phyloP scores from a whole-genome alignment of 139 green algal species.

The Marvania coccoides region DNA sequence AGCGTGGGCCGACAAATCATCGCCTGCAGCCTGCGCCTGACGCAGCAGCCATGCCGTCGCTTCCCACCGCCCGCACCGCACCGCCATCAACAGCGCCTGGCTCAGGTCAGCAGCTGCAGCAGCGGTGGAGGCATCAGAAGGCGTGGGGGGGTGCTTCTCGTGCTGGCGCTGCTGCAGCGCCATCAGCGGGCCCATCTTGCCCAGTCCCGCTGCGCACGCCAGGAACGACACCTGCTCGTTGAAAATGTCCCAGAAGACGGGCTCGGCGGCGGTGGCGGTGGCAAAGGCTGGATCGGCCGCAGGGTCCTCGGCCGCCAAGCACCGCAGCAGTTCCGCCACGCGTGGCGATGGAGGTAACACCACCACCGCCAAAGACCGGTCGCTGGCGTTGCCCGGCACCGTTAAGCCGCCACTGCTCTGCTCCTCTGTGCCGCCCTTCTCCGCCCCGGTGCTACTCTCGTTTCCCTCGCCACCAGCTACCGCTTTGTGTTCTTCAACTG shows the following conservation, averaged over 20 bases:
- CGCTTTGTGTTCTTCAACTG: too few relatives aligned
- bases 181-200: neutral
- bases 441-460: too few relatives aligned
- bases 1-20: conserved; percentile 5
- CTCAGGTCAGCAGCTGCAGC: too few relatives aligned
- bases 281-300: neutral
- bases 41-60: neutral
- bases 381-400: too few relatives aligned
- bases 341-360: too few relatives aligned
- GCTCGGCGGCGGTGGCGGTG: neutral
- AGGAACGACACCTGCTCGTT: conserved; percentile 18
- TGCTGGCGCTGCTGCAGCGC: neutral
- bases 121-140: neutral
- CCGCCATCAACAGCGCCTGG: neutral
- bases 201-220: conserved; percentile 6
- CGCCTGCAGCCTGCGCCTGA: neutral
- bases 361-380: too few relatives aligned
- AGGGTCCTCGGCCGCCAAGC: neutral
- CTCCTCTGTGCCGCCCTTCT: too few relatives aligned
- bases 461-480: too few relatives aligned
- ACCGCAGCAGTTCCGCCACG: neutral
- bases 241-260: neutral
- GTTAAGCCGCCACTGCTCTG: too few relatives aligned
- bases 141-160: neutral
- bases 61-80: neutral